Evolutionary conservation across 2,329 filamentous ascomycete genomes (phyloP).

Genomic region (Beauveria sp.): DNA sequence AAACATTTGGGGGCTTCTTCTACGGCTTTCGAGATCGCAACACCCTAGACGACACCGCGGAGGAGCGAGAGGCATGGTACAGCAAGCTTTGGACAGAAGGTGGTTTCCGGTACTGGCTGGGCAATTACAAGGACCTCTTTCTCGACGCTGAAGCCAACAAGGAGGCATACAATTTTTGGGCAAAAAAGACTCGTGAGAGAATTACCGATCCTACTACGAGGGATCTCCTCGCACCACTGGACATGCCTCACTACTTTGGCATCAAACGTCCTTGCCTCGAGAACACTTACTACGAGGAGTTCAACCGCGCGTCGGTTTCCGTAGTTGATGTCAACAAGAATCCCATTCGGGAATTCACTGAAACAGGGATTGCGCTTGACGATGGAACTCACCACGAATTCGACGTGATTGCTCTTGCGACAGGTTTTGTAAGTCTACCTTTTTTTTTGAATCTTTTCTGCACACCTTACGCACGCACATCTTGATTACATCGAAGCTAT

Average conservation of each 20-base stretch:
- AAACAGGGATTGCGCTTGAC: conserved; percentile 29
- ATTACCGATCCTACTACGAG: conserved; percentile 35
- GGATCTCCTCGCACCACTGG: conserved; percentile 37
- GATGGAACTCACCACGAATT: conserved; percentile 27
- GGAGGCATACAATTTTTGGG: conserved; percentile 41
- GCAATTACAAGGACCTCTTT: conserved; percentile 29
- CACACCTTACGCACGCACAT: too few relatives aligned
- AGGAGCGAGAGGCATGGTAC: conserved; percentile 34
- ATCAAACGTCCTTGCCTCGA: conserved; percentile 40
- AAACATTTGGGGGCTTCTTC: not conserved
- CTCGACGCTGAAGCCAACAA: conserved; percentile 34
- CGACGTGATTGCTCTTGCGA: conserved; percentile 26
- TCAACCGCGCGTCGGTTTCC: conserved; percentile 19
- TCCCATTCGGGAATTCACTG: conserved; percentile 32
- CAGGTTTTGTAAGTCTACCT: conserved; percentile 23
- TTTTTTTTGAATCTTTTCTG: not conserved
- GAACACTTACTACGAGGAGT: conserved; percentile 39
- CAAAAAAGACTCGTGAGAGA: conserved; percentile 32
- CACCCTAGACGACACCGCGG: conserved; percentile 17
- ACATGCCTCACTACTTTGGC: conserved; percentile 37
- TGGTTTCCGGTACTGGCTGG: conserved; percentile 29
- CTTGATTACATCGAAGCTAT: too few relatives aligned
- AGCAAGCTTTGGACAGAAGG: conserved; percentile 35
- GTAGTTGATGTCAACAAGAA: conserved; percentile 34
- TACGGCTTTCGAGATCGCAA: not conserved